Base-by-base conservation (phyloP, 1,139 yeast genomes). In the Taphrina wiesneri region DNA sequence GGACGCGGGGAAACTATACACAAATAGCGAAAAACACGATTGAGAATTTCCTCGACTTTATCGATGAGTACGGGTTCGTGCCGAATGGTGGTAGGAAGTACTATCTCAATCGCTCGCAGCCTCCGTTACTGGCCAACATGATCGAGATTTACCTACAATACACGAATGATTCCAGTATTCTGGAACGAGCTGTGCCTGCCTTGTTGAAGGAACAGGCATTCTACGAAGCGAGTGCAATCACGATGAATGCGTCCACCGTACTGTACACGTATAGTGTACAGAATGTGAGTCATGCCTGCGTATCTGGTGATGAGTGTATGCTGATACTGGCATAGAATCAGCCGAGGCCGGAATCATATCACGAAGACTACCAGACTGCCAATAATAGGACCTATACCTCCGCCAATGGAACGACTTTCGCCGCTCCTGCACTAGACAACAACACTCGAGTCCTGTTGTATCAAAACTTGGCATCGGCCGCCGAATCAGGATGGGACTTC, bases 401-500 rank as follows among this genome's bases (percentile, higher is more conserved):
- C 25, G 25, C 19, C 13, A 63, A 63, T 36, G 63, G 63, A 6
- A 43, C 57, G 19, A 28, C 17, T 7, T 56, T 45, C 36, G 45
- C 41, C 26, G 30, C 36, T 15, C 25, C 28, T 26, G 36, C 21
- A 21, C 49, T 64, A 49, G 39, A 49, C 39, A 49, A 51, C n/a
- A 7, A 30, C 3, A 30, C 39, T 7, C 49, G 32, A 30, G 49
- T 23, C 7, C 46, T 19, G 6, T 26, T 59, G n/a, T 59, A 64
- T 23, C 52, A 54, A 11, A 39, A 64, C 32, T 17, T 64, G 49
- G 67, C 67, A 13, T 30, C 67, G 13, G 64, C 53, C 7, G 67
- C 67, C 23, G 65, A 64, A n/a, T 43, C 67, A 6, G 67, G 67
- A 7, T 57, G 63, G 67, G 67, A 64, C 49, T 64, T 36, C 45